Evolutionary conservation across 2,329 filamentous ascomycete species (phyloP).

Genomic region (Sporothrix globosa): DNA sequence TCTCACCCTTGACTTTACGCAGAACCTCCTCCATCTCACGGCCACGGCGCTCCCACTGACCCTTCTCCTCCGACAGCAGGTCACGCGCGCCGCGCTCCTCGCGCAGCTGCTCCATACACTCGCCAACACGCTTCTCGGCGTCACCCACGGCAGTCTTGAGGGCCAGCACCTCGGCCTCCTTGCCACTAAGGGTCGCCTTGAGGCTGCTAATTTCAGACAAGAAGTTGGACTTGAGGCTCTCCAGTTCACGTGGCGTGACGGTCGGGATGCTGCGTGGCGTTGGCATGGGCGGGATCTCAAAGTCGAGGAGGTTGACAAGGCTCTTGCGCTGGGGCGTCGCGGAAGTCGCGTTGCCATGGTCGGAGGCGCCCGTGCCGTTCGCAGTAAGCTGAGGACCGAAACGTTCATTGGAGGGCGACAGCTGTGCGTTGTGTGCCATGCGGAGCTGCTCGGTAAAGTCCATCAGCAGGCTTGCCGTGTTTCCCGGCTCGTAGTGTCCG

Average conservation of each 20-base stretch:
- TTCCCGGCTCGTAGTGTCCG: conserved; percentile 55
- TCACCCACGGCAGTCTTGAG: conserved; percentile 86
- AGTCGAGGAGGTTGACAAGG: conserved; percentile 75
- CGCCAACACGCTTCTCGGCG: conserved; percentile 87
- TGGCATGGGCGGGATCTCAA: conserved; percentile 90
- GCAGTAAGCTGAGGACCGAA: conserved; percentile 34
- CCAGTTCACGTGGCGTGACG: conserved; percentile 88
- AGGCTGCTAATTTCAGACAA: conserved; percentile 93
- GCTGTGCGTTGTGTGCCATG: conserved; percentile 47
- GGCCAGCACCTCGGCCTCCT: conserved; percentile 86
- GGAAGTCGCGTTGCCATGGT: conserved; percentile 32
- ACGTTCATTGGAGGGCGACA: conserved; percentile 48
- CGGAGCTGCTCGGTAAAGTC: conserved; percentile 82
- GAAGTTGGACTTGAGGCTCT: conserved; percentile 87
- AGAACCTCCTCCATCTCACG: conserved; percentile 84
- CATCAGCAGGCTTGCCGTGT: conserved; percentile 77
- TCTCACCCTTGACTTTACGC: conserved; percentile 78
- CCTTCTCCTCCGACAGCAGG: conserved; percentile 72
- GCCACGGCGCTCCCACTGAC: conserved; percentile 81
- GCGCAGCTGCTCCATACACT: conserved; percentile 79
- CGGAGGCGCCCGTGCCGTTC: neutral
- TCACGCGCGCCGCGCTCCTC: conserved; percentile 75
- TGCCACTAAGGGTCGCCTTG: conserved; percentile 86
- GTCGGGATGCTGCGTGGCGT: conserved; percentile 90
- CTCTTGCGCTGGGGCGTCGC: conserved; percentile 54